Evolutionary conservation across 805 yeast species (phyloP), one percentile per base, ranked within the genome.

Genomic region (Zygoascus bituminiphila): DNA sequence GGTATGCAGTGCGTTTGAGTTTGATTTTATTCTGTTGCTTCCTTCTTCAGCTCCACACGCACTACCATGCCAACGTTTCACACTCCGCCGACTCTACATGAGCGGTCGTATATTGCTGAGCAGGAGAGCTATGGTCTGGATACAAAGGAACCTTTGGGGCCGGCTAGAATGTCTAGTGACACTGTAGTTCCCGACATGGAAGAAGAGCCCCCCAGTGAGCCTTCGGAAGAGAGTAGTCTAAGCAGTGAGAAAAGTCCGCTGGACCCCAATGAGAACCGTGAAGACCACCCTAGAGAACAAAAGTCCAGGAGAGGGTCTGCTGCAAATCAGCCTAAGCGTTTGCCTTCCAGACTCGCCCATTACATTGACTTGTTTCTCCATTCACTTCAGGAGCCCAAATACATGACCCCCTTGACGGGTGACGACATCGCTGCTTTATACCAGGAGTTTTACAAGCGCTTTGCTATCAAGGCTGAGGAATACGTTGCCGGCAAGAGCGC

Each of bases 401-500:
- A 64, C 29, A 51, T 59, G 12, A 56, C 64, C 17, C 71, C 70
- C 4, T 54, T 71, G 36, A 57, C 64, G 3, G 64, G 67, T 2
- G 65, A 65, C 36, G 69, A 66, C 44, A 60, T 71, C n/a, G 53
- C 71, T 4, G 57, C 58, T 47, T 55, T 70, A 21, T 70, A 67
- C 50, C 74, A 70, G 56, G 64, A 64, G 36, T 70, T 71, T 51
- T 70, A 70, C 47, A 46, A 38, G 14, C 53, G 61, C 33, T 59
- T 65, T 38, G 59, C 60, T 22, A 51, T 49, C 20, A 53, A 60
- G 43, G 61, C 64, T 6, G 58, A 59, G 20, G 55, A 53, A 4
- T 54, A 54, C 45, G 41, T 54, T n/a, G 51, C 54, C 14, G 39
- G 57, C 15, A 54, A 53, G 17, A 15, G 21, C 5, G 29, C 25